Evolutionary conservation across 129 eudicot species (phyloP).

Genomic region (Chrysanthemum makinoi): DNA sequence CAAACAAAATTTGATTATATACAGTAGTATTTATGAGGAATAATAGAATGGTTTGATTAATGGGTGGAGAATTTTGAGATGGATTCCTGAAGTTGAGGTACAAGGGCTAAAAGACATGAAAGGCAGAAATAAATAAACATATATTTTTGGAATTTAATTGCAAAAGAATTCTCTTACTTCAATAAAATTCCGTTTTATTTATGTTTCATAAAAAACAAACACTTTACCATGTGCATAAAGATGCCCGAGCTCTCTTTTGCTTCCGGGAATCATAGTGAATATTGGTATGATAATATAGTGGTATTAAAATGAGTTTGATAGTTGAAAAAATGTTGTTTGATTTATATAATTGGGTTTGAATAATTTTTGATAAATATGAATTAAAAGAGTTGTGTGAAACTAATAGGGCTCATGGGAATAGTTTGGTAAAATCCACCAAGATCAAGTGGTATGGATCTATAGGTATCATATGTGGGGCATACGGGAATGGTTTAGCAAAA

Average conservation of each 20-base stretch:
- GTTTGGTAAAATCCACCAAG: too few species aligned
- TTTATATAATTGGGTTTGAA: too few species aligned
- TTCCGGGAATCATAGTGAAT: too few species aligned
- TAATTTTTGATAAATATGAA: too few species aligned
- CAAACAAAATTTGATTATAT: neutral
- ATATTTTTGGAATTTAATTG: slow-evolving; percentile 41
- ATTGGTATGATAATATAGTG: too few species aligned
- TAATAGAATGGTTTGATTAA: slow-evolving; percentile 5
- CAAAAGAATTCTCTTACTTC: slow-evolving; percentile 54
- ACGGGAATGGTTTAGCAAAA: too few species aligned
- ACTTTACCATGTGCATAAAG: slow-evolving; percentile 55
- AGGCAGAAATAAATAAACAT: slow-evolving; percentile 25
- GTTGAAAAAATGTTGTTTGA: too few species aligned
- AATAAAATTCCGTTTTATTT: slow-evolving; percentile 30
- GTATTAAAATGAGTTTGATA: too few species aligned
- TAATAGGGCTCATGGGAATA: too few species aligned
- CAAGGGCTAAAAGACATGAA: slow-evolving; percentile 69
- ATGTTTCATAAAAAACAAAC: slow-evolving; percentile 42
- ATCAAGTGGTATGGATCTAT: too few species aligned
- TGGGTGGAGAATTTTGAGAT: slow-evolving; percentile 33
- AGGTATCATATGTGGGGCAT: too few species aligned
- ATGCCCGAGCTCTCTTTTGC: slow-evolving; percentile 20
- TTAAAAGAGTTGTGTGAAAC: too few species aligned
- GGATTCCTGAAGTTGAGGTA: slow-evolving; percentile 55
- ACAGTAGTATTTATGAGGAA: neutral